Conservation (phyloP, 164 flowering plant genomes). For the Platanus orientalis region DNA sequence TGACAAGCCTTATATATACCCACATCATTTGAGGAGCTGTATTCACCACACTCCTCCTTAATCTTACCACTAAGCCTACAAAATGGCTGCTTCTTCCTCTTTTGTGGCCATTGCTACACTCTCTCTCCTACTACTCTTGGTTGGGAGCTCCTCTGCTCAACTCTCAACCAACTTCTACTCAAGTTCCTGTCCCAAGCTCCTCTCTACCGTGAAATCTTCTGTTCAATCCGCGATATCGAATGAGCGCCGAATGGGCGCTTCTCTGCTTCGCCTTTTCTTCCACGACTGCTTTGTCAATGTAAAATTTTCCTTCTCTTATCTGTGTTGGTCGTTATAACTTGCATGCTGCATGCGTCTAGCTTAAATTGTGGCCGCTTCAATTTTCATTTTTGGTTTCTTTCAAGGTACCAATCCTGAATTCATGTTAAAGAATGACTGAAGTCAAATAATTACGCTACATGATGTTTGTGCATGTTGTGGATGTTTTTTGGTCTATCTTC, state of each 20-base stretch:
- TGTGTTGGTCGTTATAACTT: background rate
- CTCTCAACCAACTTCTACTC: slow-evolving; percentile 63
- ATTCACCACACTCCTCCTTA: too few species aligned
- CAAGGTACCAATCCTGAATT: too few species aligned
- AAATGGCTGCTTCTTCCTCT: slow-evolving; percentile 2
- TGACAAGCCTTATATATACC: background rate
- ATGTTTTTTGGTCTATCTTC: too few species aligned
- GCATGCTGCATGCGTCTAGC: too few species aligned
- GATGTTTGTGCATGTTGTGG: too few species aligned
- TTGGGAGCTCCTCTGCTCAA: slow-evolving; percentile 53
- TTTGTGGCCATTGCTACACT: background rate
- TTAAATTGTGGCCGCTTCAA: background rate
- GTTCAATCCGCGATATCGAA: slow-evolving; percentile 45
- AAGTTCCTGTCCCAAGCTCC: slow-evolving; percentile 49
- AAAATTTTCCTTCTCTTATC: slow-evolving; percentile 10
- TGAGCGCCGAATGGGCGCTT: slow-evolving; percentile 86
- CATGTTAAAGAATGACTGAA: too few species aligned
- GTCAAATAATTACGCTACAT: too few species aligned
- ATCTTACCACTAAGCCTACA: background rate
- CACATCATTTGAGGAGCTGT: too few species aligned
- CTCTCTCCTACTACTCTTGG: slow-evolving; percentile 6
- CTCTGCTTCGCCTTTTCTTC: slow-evolving; percentile 57
- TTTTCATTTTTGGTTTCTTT: too few species aligned
- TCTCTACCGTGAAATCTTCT: slow-evolving; percentile 34
- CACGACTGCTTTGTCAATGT: slow-evolving; percentile 93